These are phyloP conservation scores for Penicillium arizonense DNA, from an alignment of 495 filamentous ascomycete genomes.

Conservation along the genomic window DNA sequence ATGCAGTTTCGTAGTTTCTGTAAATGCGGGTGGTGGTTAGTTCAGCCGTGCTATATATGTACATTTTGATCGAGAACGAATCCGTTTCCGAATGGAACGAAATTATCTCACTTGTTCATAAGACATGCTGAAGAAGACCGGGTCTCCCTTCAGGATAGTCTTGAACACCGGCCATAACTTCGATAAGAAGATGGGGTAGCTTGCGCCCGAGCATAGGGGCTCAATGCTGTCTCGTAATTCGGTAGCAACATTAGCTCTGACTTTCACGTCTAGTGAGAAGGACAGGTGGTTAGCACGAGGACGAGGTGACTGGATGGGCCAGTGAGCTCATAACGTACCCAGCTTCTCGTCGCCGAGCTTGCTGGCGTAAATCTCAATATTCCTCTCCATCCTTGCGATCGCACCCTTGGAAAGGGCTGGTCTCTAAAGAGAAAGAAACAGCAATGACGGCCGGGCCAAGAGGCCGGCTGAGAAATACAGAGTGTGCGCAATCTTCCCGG, in stretches of 20 bases:
- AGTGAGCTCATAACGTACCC: conserved; percentile 41
- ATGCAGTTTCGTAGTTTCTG: conserved; percentile 87
- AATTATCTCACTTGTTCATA: conserved; percentile 67
- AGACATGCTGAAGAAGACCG: conserved; percentile 86
- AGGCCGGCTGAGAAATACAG: conserved; percentile 37
- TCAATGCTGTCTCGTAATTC: conserved; percentile 86
- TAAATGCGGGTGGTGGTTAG: conserved; percentile 8
- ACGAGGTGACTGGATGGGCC: background rate
- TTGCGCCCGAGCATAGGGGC: conserved; percentile 58
- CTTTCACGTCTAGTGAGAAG: conserved; percentile 61
- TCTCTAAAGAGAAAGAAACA: conserved; percentile 20
- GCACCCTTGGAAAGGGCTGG: conserved; percentile 24
- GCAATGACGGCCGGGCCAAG: conserved; percentile 39
- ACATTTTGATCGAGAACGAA: background rate
- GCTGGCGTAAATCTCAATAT: conserved; percentile 58
- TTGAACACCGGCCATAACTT: conserved; percentile 90
- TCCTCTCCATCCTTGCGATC: conserved; percentile 46
- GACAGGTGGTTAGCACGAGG: conserved; percentile 6
- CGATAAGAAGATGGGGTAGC: conserved; percentile 74
- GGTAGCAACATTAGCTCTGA: conserved; percentile 71
- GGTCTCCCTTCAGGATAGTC: conserved; percentile 77
- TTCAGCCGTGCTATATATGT: background rate
- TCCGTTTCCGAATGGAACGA: background rate
- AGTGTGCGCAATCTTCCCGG: conserved; percentile 30
- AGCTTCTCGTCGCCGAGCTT: conserved; percentile 59